Evolutionary conservation across 164 flowering plant genomes (phyloP).

Genomic region (Tetracentron sinense): DNA sequence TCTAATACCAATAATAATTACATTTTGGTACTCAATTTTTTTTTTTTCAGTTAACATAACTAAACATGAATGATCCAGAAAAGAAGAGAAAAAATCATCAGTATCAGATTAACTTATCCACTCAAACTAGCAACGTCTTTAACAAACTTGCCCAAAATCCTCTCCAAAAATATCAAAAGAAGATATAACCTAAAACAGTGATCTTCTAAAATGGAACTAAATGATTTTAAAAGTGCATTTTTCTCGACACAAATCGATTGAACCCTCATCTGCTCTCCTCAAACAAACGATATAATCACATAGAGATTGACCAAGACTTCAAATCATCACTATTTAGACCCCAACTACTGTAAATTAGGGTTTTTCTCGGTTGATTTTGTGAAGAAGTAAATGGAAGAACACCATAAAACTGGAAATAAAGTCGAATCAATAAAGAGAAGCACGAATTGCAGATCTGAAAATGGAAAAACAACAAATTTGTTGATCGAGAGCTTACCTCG

Average conservation of each 20-base stretch:
- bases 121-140: too few species aligned
- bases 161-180: too few species aligned
- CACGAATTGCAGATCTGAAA: neutral
- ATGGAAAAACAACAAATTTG: neutral
- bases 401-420: neutral
- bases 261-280: neutral
- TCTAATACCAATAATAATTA: too few species aligned
- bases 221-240: too few species aligned
- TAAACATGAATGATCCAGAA: too few species aligned
- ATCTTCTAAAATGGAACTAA: too few species aligned
- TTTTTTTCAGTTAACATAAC: too few species aligned
- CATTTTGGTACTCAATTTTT: too few species aligned
- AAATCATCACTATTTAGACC: neutral
- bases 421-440: neutral
- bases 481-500: conserved; percentile 33
- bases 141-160: too few species aligned
- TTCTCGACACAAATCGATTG: neutral
- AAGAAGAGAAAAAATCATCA: too few species aligned
- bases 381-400: neutral
- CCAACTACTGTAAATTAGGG: neutral
- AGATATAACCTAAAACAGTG: too few species aligned
- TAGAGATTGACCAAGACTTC: neutral
- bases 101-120: too few species aligned
- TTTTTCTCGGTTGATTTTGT: neutral
- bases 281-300: neutral